phyloP scores from a whole-genome alignment of 2,329 filamentous ascomycete species.

The Xylariaceae sp. region DNA sequence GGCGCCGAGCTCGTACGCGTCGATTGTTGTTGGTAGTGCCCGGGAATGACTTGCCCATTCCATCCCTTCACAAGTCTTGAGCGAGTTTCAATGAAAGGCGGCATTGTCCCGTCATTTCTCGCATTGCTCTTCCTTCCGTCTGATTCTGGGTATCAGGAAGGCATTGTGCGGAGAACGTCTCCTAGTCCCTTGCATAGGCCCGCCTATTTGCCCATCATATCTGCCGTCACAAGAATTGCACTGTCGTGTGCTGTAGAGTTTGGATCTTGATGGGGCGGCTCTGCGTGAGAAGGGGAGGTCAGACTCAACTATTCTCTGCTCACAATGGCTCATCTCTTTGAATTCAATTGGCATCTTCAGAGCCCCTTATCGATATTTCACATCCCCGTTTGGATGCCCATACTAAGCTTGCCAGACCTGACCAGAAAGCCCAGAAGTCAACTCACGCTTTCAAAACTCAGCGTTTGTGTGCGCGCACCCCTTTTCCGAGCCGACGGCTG shows the following conservation, averaged over 20 bases:
- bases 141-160: background rate
- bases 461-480: background rate
- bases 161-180: background rate
- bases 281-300: background rate
- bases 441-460: background rate
- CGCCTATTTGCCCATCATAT: background rate
- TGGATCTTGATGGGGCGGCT: background rate
- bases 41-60: background rate
- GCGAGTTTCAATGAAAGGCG: background rate
- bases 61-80: background rate
- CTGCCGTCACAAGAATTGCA: background rate
- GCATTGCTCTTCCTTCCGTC: conserved; percentile 6
- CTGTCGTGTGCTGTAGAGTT: background rate
- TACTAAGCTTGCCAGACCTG: background rate
- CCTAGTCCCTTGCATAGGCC: background rate
- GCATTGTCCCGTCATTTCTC: background rate
- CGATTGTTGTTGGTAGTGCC: conserved; percentile 1
- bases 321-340: background rate
- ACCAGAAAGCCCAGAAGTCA: background rate
- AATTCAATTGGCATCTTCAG: background rate
- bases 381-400: background rate
- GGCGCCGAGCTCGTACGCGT: conserved; percentile 2
- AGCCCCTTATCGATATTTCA: background rate
- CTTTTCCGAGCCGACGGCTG: conserved; percentile 2
- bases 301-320: background rate